Percentiles rank a stretch among this genome's conserved stretches.
phyloP scores from a whole-genome alignment of 495 filamentous ascomycete genomes.

The Hypoxylon intermedium region DNA sequence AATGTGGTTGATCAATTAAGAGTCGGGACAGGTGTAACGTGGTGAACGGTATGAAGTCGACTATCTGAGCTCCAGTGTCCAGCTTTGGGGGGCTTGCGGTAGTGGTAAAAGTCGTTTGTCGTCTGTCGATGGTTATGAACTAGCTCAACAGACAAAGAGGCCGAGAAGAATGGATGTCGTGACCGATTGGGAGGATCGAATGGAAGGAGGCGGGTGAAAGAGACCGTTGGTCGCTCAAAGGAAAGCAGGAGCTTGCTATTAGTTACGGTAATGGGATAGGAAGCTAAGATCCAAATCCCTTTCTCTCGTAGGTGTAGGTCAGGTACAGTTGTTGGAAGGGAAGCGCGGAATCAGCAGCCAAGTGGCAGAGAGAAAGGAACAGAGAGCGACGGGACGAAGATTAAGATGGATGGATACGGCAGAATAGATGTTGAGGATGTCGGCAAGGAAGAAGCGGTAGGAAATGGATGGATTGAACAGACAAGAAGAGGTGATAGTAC shows the following conservation, averaged over 20 bases:
- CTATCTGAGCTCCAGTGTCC: constrained; percentile 44
- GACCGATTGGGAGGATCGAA: constrained; percentile 33
- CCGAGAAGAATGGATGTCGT: constrained; percentile 30
- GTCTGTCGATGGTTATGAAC: constrained; percentile 43
- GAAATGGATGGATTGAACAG: constrained; percentile 44
- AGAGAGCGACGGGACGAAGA: constrained; percentile 44
- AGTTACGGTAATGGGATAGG: constrained; percentile 42
- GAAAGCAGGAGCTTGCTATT: constrained; percentile 41
- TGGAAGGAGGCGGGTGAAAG: constrained; percentile 34
- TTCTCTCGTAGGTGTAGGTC: constrained; percentile 13
- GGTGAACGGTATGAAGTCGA: constrained; percentile 56
- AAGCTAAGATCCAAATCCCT: constrained; percentile 39
- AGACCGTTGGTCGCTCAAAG: constrained; percentile 39
- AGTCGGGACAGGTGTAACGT: constrained; percentile 46
- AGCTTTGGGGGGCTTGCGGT: constrained; percentile 25
- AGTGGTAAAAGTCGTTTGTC: constrained; percentile 40
- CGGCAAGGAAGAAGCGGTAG: constrained; percentile 43
- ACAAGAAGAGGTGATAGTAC: constrained; percentile 33
- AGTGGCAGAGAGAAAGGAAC: constrained; percentile 38
- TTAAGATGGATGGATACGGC: constrained; percentile 44
- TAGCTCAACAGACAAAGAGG: constrained; percentile 36
- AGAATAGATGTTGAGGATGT: constrained; percentile 42
- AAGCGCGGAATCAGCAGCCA: constrained; percentile 39
- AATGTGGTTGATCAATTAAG: constrained; percentile 34
- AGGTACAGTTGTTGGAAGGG: constrained; percentile 4